phyloP scores from a whole-genome alignment of 805 yeast species.

The Candida corydali region DNA sequence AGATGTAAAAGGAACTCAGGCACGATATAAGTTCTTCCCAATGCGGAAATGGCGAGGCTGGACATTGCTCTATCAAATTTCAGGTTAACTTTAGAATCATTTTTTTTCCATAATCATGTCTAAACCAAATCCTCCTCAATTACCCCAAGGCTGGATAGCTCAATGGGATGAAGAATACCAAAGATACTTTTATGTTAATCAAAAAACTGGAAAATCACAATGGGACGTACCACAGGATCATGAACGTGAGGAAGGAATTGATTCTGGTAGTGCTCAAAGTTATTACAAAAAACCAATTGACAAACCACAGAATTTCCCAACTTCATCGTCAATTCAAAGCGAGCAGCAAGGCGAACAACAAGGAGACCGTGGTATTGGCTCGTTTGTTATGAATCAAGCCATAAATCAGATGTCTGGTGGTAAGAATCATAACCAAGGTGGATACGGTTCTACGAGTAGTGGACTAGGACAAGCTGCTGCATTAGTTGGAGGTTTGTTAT shows the following conservation, averaged over 20 bases:
- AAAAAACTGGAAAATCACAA: slow-evolving; percentile 22
- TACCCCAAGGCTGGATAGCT: slow-evolving; percentile 33
- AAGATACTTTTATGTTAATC: slow-evolving; percentile 23
- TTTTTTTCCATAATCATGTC: not conserved
- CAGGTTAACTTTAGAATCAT: not conserved
- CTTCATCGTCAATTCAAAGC: not conserved
- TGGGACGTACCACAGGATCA: slow-evolving; percentile 24
- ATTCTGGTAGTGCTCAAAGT: not conserved
- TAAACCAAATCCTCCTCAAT: slow-evolving; percentile 9
- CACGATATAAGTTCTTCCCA: too few species aligned
- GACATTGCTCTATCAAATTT: too few species aligned
- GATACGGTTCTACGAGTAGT: slow-evolving; percentile 3
- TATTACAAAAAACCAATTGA: slow-evolving; percentile 1
- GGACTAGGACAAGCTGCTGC: slow-evolving; percentile 8
- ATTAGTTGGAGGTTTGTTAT: slow-evolving; percentile 7
- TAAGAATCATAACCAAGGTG: not conserved
- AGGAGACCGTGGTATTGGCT: slow-evolving; percentile 9
- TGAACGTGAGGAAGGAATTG: slow-evolving; percentile 2
- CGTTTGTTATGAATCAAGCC: slow-evolving; percentile 10
- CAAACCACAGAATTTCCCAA: slow-evolving; percentile 1
- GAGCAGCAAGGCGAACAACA: not conserved
- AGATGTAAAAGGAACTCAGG: too few species aligned
- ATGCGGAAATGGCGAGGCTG: too few species aligned
- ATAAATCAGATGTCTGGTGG: slow-evolving; percentile 5
- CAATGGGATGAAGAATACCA: slow-evolving; percentile 30